A percentile compares a stretch with the other conserved stretches of the same genome.
These are phyloP conservation scores for Sphagnurus paluster DNA, from an alignment of 1,284 basidiomycete genomes.

Conservation along the genomic window DNA sequence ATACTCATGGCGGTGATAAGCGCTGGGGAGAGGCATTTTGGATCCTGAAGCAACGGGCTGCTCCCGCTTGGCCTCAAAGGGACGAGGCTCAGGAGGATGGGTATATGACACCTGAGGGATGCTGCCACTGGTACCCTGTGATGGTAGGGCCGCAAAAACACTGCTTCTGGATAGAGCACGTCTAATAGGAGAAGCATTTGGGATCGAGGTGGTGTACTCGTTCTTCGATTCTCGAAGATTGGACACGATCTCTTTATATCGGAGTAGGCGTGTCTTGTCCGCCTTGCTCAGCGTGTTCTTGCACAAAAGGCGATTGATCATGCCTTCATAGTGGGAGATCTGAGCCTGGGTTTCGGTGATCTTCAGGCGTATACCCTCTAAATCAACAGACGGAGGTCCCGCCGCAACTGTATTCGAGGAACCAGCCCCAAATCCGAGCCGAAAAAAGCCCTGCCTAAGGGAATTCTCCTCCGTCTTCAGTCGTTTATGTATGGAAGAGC, in stretches of 20 bases:
- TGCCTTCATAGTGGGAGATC: conserved; percentile 24
- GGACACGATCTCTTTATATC: conserved; percentile 19
- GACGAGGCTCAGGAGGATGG: background rate
- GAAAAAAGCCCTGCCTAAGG: too few relatives aligned
- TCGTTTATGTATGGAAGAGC: too few relatives aligned
- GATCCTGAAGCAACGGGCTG: conserved; percentile 14
- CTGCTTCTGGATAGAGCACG: conserved; percentile 11
- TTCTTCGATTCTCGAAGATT: conserved; percentile 26
- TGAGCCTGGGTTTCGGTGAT: conserved; percentile 28
- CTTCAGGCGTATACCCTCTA: conserved; percentile 25
- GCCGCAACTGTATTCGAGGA: conserved; percentile 25
- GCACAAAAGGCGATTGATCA: conserved; percentile 22
- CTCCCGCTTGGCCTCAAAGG: background rate
- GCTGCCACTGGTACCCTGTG: too few relatives aligned
- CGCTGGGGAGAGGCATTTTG: conserved; percentile 5
- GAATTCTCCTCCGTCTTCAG: conserved; percentile 29
- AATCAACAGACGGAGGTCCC: conserved; percentile 13
- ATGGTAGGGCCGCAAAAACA: conserved; percentile 4
- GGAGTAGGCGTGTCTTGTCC: conserved; percentile 29
- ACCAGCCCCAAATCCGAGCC: too few relatives aligned
- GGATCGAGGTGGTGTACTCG: conserved; percentile 26
- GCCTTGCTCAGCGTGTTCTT: conserved; percentile 30
- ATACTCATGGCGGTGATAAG: conserved; percentile 9
- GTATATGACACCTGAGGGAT: too few relatives aligned
- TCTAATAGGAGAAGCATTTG: conserved; percentile 22